Percentiles rank a stretch among this genome's conserved stretches.
Evolutionary conservation across 2,329 filamentous ascomycete genomes (phyloP).

Genomic region (Chaetomium sp.): DNA sequence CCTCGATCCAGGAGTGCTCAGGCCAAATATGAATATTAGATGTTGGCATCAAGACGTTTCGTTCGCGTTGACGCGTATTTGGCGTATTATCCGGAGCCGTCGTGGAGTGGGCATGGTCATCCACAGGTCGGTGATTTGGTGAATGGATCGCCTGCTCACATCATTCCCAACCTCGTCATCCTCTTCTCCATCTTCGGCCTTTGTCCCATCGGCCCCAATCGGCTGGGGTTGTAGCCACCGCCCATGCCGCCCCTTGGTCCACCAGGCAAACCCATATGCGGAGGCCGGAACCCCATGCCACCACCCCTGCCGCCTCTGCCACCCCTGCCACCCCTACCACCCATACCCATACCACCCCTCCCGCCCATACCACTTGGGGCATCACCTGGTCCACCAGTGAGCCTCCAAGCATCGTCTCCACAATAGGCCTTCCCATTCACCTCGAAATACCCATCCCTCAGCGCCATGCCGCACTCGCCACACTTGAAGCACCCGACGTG

Average conservation of each 20-base stretch:
- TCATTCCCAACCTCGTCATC: conserved; percentile 63
- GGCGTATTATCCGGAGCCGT: neutral
- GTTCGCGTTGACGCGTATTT: conserved; percentile 15
- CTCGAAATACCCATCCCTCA: conserved; percentile 89
- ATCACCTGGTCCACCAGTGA: conserved; percentile 39
- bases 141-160: conserved; percentile 39
- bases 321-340: neutral
- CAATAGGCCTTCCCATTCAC: conserved; percentile 79
- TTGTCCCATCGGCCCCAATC: conserved; percentile 42
- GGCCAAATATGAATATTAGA: conserved; percentile 8
- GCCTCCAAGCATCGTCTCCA: conserved; percentile 76
- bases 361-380: neutral
- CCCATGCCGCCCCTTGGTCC: conserved; percentile 19
- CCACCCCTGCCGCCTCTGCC: conserved; percentile 16
- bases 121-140: neutral
- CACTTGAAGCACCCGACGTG: conserved; percentile 88
- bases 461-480: conserved; percentile 70
- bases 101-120: neutral
- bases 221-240: conserved; percentile 31
- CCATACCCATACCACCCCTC: conserved; percentile 25
- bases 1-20: conserved; percentile 23
- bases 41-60: conserved; percentile 17
- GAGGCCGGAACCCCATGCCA: conserved; percentile 39
- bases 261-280: conserved; percentile 25
- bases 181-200: conserved; percentile 62